Evolutionary conservation across 139 green algal genomes (phyloP), one percentile per base, ranked within the genome.

Genomic region (Tetraselmis striata): DNA sequence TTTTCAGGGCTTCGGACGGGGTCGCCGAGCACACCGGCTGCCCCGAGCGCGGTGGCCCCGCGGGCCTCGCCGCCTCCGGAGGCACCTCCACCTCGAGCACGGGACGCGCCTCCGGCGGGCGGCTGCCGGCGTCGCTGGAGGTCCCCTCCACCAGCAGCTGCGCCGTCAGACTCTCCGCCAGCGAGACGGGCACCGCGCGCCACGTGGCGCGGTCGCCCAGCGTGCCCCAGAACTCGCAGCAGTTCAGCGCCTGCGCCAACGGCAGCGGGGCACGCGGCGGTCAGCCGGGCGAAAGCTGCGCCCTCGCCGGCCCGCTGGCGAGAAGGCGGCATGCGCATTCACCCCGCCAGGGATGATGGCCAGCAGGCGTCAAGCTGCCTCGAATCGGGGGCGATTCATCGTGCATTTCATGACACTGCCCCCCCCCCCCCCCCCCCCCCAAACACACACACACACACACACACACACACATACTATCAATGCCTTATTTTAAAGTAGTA

Each of bases 181-280:
- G 85, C 1, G 82, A 87, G 1, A 74, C 83, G 0, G 89, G 89
- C 32, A 90, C 82, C 25, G 82, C 79, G 59, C 81, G 89, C 93
- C 93, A 96, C 22, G 84, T 87, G 76, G 75, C 77, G 0, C 89
- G 81, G 77, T 93, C 85, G 0, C 89, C 90, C 1, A 96, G 84
- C 27, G 77, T 59, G 0, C 93, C 93, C 92, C 92, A 96, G 29
- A 86, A 83, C 84, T 95, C 86, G 23, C 93, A 83, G 28, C 83
- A 80, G 87, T 95, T 84, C 25, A 95, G 86, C 29, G 87, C 86
- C 59, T 81, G 75, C n/a, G 59, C n/a, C 5, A 28, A 32, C 23
- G 77, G 25, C 30, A 81, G 23, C 77, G 27, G 29, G 29, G 27
- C 23, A 32, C 28, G 28, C 28, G n/a, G n/a, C n/a, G n/a, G n/a